Conservation (phyloP, 2,329 filamentous ascomycete genomes). For the Bipolaris gigantea region DNA sequence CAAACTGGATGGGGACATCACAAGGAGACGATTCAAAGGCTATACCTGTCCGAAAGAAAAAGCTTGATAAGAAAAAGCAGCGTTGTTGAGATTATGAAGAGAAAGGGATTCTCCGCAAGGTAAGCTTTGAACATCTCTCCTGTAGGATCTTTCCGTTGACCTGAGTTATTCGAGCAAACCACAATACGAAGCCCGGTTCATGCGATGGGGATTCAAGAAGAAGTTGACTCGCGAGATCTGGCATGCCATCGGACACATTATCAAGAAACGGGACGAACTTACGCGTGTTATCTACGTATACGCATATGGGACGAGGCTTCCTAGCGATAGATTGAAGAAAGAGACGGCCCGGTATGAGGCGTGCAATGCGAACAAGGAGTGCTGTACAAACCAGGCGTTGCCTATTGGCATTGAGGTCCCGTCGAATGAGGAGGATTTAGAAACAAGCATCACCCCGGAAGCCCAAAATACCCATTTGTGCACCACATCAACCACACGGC, state of each 20-base stretch:
- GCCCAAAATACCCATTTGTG: neutral
- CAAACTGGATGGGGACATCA: neutral
- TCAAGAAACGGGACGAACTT: slow-evolving; percentile 15
- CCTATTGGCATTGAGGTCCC: neutral
- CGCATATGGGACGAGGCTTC: neutral
- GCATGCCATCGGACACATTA: slow-evolving; percentile 19
- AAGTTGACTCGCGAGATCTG: slow-evolving; percentile 23
- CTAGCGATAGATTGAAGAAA: neutral
- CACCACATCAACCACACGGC: too few relatives aligned
- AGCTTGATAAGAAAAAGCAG: neutral
- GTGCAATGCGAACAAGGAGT: neutral
- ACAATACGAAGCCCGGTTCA: slow-evolving; percentile 29
- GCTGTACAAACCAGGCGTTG: neutral
- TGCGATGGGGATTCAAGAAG: slow-evolving; percentile 31
- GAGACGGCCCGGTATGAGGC: neutral
- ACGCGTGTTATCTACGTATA: neutral
- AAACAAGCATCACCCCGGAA: neutral
- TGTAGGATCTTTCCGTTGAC: too few relatives aligned
- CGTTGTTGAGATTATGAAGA: neutral
- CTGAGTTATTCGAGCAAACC: slow-evolving; percentile 12
- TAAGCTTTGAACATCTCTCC: too few relatives aligned
- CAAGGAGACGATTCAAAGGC: neutral
- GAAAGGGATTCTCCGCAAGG: neutral
- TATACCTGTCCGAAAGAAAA: neutral
- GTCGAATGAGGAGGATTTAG: neutral